These are phyloP conservation scores for Cryphonectria nitschkei DNA, from an alignment of 2,329 filamentous ascomycete species.

Conservation along the genomic window DNA sequence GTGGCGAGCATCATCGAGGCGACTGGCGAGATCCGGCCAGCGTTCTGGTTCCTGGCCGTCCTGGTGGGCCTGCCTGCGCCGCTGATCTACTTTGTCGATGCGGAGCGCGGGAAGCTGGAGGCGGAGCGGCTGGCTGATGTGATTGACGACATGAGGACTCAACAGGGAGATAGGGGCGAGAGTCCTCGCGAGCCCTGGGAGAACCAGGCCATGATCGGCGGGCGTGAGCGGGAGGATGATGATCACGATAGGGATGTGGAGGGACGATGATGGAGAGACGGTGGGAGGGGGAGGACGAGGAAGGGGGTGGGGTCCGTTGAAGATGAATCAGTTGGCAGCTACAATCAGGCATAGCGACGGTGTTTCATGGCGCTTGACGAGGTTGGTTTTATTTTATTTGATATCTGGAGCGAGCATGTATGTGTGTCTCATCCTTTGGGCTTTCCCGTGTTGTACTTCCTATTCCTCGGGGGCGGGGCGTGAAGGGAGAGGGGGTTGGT, in stretches of 20 bases:
- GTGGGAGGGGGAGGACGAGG: neutral
- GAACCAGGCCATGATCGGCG: conserved; percentile 28
- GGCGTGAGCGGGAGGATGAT: conserved; percentile 31
- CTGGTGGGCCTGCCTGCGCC: conserved; percentile 86
- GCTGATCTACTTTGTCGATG: conserved; percentile 82
- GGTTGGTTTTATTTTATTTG: neutral
- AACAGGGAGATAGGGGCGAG: conserved; percentile 1
- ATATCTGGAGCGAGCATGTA: neutral
- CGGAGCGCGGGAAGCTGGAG: conserved; percentile 75
- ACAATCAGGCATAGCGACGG: conserved; percentile 9
- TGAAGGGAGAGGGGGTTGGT: neutral
- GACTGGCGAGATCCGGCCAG: conserved; percentile 78
- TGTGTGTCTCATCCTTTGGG: neutral
- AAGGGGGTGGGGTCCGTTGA: neutral
- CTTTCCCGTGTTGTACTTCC: neutral
- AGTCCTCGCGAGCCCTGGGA: conserved; percentile 14
- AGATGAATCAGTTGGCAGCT: neutral
- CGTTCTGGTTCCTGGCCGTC: conserved; percentile 88
- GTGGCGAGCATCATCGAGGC: conserved; percentile 90
- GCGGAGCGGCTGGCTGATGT: conserved; percentile 65
- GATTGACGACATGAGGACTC: conserved; percentile 56
- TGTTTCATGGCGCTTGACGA: conserved; percentile 1
- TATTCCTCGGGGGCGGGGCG: neutral
- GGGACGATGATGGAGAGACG: neutral
- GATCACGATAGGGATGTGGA: conserved; percentile 14